These are phyloP conservation scores for Ogataea wickerhamii DNA, from an alignment of 805 yeast genomes.

Conservation along the genomic window DNA sequence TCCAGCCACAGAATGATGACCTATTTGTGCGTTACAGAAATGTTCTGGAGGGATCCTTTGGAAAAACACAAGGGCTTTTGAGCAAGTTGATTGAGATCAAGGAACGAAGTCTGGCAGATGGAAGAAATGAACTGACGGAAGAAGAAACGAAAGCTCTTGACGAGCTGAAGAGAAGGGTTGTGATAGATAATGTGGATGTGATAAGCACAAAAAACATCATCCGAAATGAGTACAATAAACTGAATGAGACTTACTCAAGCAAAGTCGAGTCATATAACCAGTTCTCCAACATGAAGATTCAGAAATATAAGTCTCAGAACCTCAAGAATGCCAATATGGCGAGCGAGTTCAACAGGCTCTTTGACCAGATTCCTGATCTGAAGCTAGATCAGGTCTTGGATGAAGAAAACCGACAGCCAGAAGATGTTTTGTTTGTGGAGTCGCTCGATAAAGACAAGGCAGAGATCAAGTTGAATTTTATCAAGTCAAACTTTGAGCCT, in stretches of 20 bases:
- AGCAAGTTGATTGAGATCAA: conserved; percentile 8
- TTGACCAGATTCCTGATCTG: conserved; percentile 22
- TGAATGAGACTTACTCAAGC: conserved; percentile 9
- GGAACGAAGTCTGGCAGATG: not conserved
- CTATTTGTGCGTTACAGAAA: conserved; percentile 10
- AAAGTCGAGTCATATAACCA: conserved; percentile 19
- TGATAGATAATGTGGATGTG: conserved; percentile 21
- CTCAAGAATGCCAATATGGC: conserved; percentile 15
- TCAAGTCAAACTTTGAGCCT: conserved; percentile 11
- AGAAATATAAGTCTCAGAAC: conserved; percentile 17
- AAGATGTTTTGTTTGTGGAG: conserved; percentile 11
- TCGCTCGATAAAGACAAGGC: conserved; percentile 10
- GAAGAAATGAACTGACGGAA: not conserved
- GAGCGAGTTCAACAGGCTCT: conserved; percentile 14
- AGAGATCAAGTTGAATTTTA: conserved; percentile 12
- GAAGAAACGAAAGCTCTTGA: conserved; percentile 10
- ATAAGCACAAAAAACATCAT: conserved; percentile 19
- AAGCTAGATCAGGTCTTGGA: conserved; percentile 13
- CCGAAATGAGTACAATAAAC: conserved; percentile 15
- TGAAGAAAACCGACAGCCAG: conserved; percentile 5
- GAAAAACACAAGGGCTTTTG: conserved; percentile 11
- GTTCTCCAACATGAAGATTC: conserved; percentile 18
- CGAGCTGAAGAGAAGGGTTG: conserved; percentile 13
- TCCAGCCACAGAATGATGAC: not conserved
- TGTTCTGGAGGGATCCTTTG: conserved; percentile 19